These are phyloP conservation scores for Backusella tuberculispora DNA, from an alignment of 192 early-diverging fungal genomes.

Conservation along the genomic window DNA sequence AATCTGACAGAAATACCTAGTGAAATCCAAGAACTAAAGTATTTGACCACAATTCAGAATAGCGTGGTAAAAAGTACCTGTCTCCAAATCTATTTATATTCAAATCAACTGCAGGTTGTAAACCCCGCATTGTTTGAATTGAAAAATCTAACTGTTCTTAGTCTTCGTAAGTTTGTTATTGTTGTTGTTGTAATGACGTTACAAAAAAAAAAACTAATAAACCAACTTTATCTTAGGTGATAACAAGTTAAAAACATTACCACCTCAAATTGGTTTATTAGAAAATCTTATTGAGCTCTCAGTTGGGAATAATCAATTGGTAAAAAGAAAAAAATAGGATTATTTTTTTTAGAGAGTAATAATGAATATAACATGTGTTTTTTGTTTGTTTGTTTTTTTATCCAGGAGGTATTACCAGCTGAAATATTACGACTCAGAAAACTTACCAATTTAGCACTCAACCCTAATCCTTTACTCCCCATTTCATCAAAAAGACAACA, in stretches of 20 bases:
- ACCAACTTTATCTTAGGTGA: slow-evolving; percentile 33
- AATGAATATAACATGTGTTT: neutral
- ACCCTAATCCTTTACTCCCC: slow-evolving; percentile 24
- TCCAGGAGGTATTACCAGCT: slow-evolving; percentile 39
- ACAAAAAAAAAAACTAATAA: no score
- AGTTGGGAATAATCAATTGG: slow-evolving; percentile 49
- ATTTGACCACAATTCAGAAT: slow-evolving; percentile 34
- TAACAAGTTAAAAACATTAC: slow-evolving; percentile 44
- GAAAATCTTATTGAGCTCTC: slow-evolving; percentile 54
- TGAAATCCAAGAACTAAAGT: slow-evolving; percentile 32
- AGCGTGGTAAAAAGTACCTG: slow-evolving; percentile 30
- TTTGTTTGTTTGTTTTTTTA: neutral
- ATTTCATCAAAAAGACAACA: neutral
- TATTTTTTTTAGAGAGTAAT: neutral
- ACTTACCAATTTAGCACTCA: slow-evolving; percentile 45
- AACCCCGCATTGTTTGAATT: slow-evolving; percentile 47
- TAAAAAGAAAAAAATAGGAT: slow-evolving; percentile 20
- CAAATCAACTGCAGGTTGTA: slow-evolving; percentile 40
- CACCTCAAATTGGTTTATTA: slow-evolving; percentile 48
- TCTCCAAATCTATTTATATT: slow-evolving; percentile 50
- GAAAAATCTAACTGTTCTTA: slow-evolving; percentile 50
- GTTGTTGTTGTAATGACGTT: neutral
- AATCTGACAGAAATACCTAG: slow-evolving; percentile 35
- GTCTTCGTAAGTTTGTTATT: slow-evolving; percentile 44
- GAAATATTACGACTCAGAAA: slow-evolving; percentile 46